Percentiles rank a stretch among this genome's conserved stretches.
Conservation (phyloP, 139 green algal species). For the Chlorella sp. region DNA sequence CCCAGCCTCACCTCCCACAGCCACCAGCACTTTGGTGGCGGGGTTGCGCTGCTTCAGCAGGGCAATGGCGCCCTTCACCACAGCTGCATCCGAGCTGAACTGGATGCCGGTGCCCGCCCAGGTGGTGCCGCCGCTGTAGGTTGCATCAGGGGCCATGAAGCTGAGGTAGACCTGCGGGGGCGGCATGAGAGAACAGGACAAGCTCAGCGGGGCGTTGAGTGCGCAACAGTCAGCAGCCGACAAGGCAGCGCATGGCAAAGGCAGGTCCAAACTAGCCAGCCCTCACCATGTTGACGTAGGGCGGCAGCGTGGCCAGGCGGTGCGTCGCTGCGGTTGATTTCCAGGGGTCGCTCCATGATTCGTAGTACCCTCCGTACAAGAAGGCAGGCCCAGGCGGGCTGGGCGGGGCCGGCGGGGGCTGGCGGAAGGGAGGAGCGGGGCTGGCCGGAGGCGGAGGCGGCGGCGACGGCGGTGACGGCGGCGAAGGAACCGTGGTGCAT, state of each 20-base stretch:
- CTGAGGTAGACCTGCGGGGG: constrained; percentile 27
- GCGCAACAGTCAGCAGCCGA: too few species aligned
- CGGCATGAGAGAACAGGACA: too few species aligned
- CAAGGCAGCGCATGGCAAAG: too few species aligned
- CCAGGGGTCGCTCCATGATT: constrained; percentile 49
- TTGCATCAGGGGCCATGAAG: constrained; percentile 57
- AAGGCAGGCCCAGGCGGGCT: neutral
- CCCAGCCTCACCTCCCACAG: too few species aligned
- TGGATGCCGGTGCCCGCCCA: constrained; percentile 47
- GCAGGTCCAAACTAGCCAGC: too few species aligned
- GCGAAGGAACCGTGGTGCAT: neutral
- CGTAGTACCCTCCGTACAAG: constrained; percentile 47
- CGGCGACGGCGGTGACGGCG: neutral
- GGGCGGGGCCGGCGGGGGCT: constrained; percentile 1
- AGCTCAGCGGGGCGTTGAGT: too few species aligned
- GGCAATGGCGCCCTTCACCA: constrained; percentile 48
- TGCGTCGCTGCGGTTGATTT: neutral
- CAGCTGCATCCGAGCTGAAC: constrained; percentile 36
- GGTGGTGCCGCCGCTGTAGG: constrained; percentile 49
- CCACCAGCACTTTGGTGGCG: constrained; percentile 48
- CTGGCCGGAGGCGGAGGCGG: constrained; percentile 6
- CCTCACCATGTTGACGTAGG: constrained; percentile 44
- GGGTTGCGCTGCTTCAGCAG: constrained; percentile 53
- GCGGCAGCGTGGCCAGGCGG: constrained; percentile 48
- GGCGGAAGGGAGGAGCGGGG: neutral